Base-by-base conservation (phyloP, 768 basidiomycete species). In the Termitomyces sp. region DNA sequence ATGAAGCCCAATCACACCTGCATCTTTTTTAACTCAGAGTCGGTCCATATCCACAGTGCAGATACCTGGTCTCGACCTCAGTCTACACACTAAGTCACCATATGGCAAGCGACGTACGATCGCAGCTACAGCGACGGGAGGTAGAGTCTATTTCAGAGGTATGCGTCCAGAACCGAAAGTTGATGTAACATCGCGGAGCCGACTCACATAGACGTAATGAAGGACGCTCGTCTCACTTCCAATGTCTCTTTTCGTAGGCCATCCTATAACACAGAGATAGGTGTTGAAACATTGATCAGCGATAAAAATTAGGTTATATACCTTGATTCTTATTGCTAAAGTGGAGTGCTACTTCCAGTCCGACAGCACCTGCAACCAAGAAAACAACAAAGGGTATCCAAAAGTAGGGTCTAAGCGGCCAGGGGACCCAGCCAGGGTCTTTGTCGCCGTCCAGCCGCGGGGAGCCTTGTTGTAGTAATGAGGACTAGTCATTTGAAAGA, bases 1-100 rank as follows among this genome's bases (percentile, higher is more conserved):
- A 41, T 34, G 11, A 50, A 37, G 17, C 22, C 11, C 17, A 26
- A 5, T 45, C 65, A 28, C 48, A 76, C 78, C 71, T 82, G 82
- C 67, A 83, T 74, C 63, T 76, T 79, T 60, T 81, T 79, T 48
- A 84, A 77, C 56, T 81, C 81, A 24, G 78, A 70, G 59, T 81
- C 81, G 5, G 79, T 81, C 80, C 80, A 81, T 5, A 77, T 66
- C 80, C 80, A 83, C 51, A 80, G 55, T 0, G 75, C 77, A 3
- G 77, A 75, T 11, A 82, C 53, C 75, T 78, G 56, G 35, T 43
- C 26, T 53, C 22, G 58, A 24, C 9, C 12, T 48, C 21, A 15
- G 37, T 34, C 22, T 42, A 11, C 38, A 45, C 35, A n/a, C n/a
- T n/a, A 19, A 58, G 35, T 17, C 45, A 40, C 35, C 22, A 59